Percentiles rank a stretch among this genome's conserved stretches.
These are phyloP conservation scores for Scheffersomyces stipitis DNA, from an alignment of 805 yeast genomes.

Conservation along the genomic window DNA sequence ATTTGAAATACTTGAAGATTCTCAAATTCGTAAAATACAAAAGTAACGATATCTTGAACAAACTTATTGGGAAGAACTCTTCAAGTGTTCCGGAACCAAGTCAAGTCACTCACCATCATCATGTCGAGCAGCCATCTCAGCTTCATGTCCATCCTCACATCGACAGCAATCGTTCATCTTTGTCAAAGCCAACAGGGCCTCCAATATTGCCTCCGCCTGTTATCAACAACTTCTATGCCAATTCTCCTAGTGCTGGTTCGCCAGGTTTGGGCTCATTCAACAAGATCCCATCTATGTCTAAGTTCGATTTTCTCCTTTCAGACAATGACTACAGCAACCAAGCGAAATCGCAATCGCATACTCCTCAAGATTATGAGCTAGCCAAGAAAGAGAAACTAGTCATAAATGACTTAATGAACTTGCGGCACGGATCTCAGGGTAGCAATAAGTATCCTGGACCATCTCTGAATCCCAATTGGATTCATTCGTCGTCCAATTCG, in stretches of 20 bases:
- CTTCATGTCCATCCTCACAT: not conserved
- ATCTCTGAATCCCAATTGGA: not conserved
- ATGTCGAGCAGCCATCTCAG: not conserved
- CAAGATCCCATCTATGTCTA: constrained; percentile 10
- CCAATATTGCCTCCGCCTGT: constrained; percentile 1
- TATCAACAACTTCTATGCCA: not conserved
- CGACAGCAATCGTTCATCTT: not conserved
- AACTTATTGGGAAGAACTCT: constrained; percentile 1
- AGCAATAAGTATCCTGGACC: not conserved
- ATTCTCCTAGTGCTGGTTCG: constrained; percentile 1
- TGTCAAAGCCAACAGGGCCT: not conserved
- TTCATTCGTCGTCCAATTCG: not conserved
- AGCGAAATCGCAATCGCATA: not conserved
- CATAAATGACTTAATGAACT: constrained; percentile 16
- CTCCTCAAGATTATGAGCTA: constrained; percentile 18
- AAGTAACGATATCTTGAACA: constrained; percentile 13
- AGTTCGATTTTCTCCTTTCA: constrained; percentile 11
- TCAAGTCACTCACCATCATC: constrained; percentile 7
- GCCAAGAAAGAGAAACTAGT: constrained; percentile 30
- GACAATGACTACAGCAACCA: constrained; percentile 4
- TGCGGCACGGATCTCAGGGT: constrained; percentile 8
- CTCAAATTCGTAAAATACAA: constrained; percentile 43
- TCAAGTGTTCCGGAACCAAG: constrained; percentile 5
- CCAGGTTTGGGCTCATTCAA: not conserved
- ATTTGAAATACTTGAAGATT: constrained; percentile 42